Evolutionary conservation across 1,139 yeast species (phyloP).

Genomic region (Taphrina pruni): DNA sequence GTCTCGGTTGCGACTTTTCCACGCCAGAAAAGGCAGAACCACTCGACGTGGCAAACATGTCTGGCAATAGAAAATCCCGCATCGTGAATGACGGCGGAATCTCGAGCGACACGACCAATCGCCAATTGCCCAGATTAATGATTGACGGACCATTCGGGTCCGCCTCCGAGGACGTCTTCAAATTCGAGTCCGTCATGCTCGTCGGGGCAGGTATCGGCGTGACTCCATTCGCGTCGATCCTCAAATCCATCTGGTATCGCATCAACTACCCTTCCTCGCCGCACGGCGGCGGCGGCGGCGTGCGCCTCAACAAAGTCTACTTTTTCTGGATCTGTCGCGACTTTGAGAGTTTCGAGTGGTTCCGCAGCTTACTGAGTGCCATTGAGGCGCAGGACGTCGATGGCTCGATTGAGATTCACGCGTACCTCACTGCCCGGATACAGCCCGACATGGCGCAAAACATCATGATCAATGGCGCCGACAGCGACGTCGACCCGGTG

Average conservation of each 20-base stretch:
- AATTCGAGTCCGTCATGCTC: slow-evolving; percentile 39
- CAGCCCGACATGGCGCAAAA: slow-evolving; percentile 38
- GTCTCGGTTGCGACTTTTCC: slow-evolving; percentile 38
- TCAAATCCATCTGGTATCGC: slow-evolving; percentile 41
- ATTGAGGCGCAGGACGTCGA: slow-evolving; percentile 37
- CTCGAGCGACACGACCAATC: slow-evolving; percentile 6
- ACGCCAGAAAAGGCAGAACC: slow-evolving; percentile 5
- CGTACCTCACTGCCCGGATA: slow-evolving; percentile 37
- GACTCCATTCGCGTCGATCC: slow-evolving; percentile 41
- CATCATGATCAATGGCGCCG: slow-evolving; percentile 34
- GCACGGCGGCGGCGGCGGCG: not conserved
- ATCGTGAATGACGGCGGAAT: slow-evolving; percentile 19
- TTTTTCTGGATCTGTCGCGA: slow-evolving; percentile 41
- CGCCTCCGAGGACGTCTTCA: slow-evolving; percentile 41
- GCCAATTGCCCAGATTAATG: slow-evolving; percentile 33
- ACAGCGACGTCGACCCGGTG: slow-evolving; percentile 36
- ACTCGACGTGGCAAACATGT: not conserved
- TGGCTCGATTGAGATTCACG: slow-evolving; percentile 39
- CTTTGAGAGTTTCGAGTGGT: slow-evolving; percentile 42
- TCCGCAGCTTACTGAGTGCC: slow-evolving; percentile 32
- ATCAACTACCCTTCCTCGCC: slow-evolving; percentile 25
- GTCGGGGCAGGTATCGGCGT: slow-evolving; percentile 43
- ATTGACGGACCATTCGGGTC: slow-evolving; percentile 40
- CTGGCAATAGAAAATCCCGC: slow-evolving; percentile 10
- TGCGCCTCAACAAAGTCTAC: slow-evolving; percentile 35